phyloP scores from a whole-genome alignment of 805 yeast genomes.

The Teunomyces gatunensis region DNA sequence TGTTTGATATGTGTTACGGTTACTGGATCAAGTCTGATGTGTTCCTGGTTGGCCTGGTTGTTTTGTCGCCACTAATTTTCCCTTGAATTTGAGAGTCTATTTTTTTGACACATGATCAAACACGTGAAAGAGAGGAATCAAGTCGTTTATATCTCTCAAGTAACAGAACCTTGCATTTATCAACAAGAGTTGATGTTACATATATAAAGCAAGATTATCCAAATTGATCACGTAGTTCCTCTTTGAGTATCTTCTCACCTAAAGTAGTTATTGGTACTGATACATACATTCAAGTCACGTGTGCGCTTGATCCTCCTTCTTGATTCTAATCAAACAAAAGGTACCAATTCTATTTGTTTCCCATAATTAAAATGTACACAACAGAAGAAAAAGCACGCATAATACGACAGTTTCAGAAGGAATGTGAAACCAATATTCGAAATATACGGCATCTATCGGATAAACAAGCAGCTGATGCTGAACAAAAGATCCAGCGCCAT shows the following conservation, averaged over 20 bases:
- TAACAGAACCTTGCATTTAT: too few species aligned
- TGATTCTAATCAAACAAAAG: not conserved
- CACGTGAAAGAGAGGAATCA: too few species aligned
- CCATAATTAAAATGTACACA: constrained; percentile 14
- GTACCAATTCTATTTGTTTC: not conserved
- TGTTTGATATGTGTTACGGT: constrained; percentile 26
- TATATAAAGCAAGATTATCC: too few species aligned
- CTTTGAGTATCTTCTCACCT: too few species aligned
- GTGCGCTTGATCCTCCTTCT: not conserved
- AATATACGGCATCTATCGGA: constrained; percentile 25
- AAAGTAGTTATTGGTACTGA: too few species aligned
- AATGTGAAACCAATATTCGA: constrained; percentile 18
- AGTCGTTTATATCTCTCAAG: too few species aligned
- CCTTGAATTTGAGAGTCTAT: not conserved
- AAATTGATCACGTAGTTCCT: too few species aligned
- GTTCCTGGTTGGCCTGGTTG: not conserved
- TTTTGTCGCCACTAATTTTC: constrained; percentile 3
- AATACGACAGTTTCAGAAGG: constrained; percentile 25
- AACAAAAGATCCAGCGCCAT: constrained; percentile 39
- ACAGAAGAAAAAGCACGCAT: constrained; percentile 36
- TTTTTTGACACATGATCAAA: too few species aligned
- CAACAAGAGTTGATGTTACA: too few species aligned
- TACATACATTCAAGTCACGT: not conserved
- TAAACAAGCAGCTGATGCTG: constrained; percentile 23
- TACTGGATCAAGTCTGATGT: not conserved